A percentile compares a stretch with the other conserved stretches of the same genome.
Evolutionary conservation across 1,284 basidiomycete species (phyloP).

Genomic region (Melampsora larici-populina): DNA sequence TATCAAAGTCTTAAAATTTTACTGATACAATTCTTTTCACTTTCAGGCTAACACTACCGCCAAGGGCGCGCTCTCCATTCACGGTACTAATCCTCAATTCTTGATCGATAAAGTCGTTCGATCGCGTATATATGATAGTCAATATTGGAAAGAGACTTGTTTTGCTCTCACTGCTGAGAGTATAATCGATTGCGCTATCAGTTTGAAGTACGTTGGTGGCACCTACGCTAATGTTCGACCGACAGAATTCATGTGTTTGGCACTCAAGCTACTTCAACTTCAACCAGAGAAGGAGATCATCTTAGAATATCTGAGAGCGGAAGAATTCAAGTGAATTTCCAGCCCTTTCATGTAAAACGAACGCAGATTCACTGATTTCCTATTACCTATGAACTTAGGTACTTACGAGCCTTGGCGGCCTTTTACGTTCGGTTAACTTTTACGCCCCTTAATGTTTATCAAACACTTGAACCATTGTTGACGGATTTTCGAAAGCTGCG

Average conservation of each 20-base stretch:
- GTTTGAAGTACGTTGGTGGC: conserved; percentile 78
- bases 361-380: neutral
- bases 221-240: conserved; percentile 84
- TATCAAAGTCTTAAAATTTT: neutral
- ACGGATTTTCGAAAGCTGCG: conserved; percentile 91
- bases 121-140: conserved; percentile 89
- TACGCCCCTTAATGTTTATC: conserved; percentile 80
- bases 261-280: conserved; percentile 90
- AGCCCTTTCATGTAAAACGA: conserved; percentile 6
- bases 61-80: conserved; percentile 73
- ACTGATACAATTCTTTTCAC: neutral
- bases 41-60: conserved; percentile 84
- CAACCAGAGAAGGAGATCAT: conserved; percentile 96
- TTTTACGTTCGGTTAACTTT: conserved; percentile 96
- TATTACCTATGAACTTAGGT: conserved; percentile 59
- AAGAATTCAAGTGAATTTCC: conserved; percentile 87
- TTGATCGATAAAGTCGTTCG: conserved; percentile 95
- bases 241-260: conserved; percentile 83
- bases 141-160: conserved; percentile 96
- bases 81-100: conserved; percentile 95
- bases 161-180: conserved; percentile 82
- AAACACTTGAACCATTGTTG: conserved; percentile 85
- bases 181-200: conserved; percentile 86
- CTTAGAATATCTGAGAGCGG: conserved; percentile 85
- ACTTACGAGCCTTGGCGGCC: conserved; percentile 84